phyloP scores from a whole-genome alignment of 257 asterid genomes.

The Solanum pimpinellifolium region DNA sequence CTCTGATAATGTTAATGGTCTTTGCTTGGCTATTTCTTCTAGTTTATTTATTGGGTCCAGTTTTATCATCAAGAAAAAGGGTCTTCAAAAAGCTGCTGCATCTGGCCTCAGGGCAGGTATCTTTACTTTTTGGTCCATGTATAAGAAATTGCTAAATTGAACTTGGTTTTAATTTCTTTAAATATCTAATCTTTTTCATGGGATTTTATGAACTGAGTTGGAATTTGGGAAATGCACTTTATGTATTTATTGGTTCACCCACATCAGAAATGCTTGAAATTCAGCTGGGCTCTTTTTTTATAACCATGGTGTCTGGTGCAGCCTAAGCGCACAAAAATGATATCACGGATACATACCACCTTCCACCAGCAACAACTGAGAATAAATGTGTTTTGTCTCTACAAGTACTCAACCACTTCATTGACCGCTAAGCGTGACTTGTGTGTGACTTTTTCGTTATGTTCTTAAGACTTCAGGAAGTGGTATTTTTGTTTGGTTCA shows the following conservation, averaged over 20 bases:
- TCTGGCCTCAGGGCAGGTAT: constrained; percentile 80
- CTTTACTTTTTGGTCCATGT: not conserved
- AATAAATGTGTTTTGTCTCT: not conserved
- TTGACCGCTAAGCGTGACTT: not conserved
- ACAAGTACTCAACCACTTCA: not conserved
- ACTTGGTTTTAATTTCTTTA: not conserved
- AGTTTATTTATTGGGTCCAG: constrained; percentile 81
- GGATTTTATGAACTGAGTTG: not conserved
- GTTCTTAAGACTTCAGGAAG: not conserved
- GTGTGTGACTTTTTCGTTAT: not conserved
- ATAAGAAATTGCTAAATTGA: not conserved
- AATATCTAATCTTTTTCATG: not conserved
- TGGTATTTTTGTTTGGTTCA: not conserved
- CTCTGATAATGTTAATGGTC: constrained; percentile 65
- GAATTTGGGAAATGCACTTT: not conserved
- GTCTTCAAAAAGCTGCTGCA: constrained; percentile 75
- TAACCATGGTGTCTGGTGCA: not conserved
- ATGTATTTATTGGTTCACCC: not conserved
- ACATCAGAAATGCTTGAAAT: not conserved
- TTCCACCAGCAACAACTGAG: not conserved
- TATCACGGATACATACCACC: not conserved
- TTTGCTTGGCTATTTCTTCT: constrained; percentile 63
- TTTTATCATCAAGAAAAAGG: constrained; percentile 80
- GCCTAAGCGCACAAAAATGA: not conserved
- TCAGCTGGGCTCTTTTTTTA: not conserved